Evolutionary conservation across 139 green algal species (phyloP).

Genomic region (Chlorokybus atmophyticus): DNA sequence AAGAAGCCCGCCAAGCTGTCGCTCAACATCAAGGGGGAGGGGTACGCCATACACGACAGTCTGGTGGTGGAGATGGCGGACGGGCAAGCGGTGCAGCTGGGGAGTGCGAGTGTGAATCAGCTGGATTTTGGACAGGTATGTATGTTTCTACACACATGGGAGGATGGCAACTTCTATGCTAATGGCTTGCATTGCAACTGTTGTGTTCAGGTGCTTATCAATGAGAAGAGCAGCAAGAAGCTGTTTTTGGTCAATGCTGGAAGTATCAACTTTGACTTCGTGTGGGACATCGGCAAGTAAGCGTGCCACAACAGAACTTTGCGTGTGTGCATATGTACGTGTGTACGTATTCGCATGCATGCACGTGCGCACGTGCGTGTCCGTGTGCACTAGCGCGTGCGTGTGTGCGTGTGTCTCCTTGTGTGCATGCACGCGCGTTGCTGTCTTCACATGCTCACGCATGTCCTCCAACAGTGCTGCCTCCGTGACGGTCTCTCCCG

Average conservation of each 20-base stretch:
- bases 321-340: too few relatives aligned
- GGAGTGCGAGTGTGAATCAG: conserved; percentile 31
- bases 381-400: too few relatives aligned
- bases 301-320: neutral
- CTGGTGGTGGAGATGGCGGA: neutral
- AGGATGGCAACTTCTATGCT: too few relatives aligned
- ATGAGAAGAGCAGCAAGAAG: conserved; percentile 41
- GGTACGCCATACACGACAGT: conserved; percentile 46
- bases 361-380: too few relatives aligned
- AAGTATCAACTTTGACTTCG: conserved; percentile 47
- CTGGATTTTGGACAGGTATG: conserved; percentile 69
- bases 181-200: too few relatives aligned
- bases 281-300: conserved; percentile 42
- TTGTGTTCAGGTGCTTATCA: conserved; percentile 61
- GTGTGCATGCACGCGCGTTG: too few relatives aligned
- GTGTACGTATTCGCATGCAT: too few relatives aligned
- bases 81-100: conserved; percentile 28
- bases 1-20: conserved; percentile 48
- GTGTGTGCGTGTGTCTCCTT: too few relatives aligned
- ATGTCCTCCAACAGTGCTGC: neutral
- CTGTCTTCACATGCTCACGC: neutral
- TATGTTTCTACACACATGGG: too few relatives aligned
- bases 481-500: conserved; percentile 32
- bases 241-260: conserved; percentile 53
- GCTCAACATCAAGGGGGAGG: conserved; percentile 69